These are phyloP conservation scores for Sporothrix globosa DNA, from an alignment of 2,329 filamentous ascomycete genomes.

Conservation along the genomic window DNA sequence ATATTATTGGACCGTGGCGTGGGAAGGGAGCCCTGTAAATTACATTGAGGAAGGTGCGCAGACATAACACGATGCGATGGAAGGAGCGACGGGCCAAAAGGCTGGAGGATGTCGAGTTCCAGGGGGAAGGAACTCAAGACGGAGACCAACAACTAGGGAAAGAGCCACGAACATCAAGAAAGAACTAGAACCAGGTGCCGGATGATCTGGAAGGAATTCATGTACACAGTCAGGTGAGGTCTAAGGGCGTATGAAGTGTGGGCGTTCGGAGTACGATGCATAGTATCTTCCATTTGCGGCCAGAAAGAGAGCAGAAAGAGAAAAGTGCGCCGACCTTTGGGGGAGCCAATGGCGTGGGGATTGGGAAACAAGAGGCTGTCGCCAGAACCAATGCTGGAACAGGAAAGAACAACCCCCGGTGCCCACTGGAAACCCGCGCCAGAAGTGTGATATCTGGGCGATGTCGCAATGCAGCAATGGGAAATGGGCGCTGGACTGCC, in stretches of 20 bases:
- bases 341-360: slow-evolving; percentile 25
- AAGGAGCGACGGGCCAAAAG: slow-evolving; percentile 12
- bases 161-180: not conserved
- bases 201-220: not conserved
- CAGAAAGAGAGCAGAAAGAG: slow-evolving; percentile 24
- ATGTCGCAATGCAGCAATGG: not conserved
- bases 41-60: slow-evolving; percentile 10
- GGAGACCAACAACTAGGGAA: not conserved
- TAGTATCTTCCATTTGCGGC: not conserved
- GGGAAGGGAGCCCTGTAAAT: slow-evolving; percentile 13
- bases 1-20: slow-evolving; percentile 18
- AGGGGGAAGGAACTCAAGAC: not conserved
- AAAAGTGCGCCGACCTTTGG: slow-evolving; percentile 16
- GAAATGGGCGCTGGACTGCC: slow-evolving; percentile 3
- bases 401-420: slow-evolving; percentile 16
- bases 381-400: slow-evolving; percentile 24
- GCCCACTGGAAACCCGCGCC: too few relatives aligned
- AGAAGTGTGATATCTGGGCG: not conserved
- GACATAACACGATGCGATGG: slow-evolving; percentile 6
- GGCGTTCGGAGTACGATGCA: not conserved
- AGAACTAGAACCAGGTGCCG: not conserved
- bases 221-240: not conserved
- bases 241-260: not conserved
- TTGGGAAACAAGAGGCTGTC: slow-evolving; percentile 12
- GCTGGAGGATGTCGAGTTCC: slow-evolving; percentile 1